phyloP scores from a whole-genome alignment of 2,329 filamentous ascomycete genomes.

The Paraphaeosphaeria sporulosa region DNA sequence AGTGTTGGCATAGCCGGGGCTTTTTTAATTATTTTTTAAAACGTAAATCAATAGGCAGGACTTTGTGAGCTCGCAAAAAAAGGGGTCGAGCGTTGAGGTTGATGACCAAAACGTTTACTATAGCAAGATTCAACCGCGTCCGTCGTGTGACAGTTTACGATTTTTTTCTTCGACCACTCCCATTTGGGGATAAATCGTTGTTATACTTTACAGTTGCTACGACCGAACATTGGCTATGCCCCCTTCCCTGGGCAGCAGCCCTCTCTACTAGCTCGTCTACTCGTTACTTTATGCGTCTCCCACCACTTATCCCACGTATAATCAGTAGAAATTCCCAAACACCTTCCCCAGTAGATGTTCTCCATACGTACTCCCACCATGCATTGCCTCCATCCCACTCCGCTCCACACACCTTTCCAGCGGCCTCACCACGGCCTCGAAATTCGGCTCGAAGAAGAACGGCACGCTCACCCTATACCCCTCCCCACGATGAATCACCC shows the following conservation, averaged over 20 bases:
- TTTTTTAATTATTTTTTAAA: not conserved
- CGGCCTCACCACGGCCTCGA: slow-evolving; percentile 50
- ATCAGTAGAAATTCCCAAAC: slow-evolving; percentile 50
- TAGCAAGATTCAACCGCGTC: not conserved
- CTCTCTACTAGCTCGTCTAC: not conserved
- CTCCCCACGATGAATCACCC: slow-evolving; percentile 53
- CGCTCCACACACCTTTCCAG: slow-evolving; percentile 47
- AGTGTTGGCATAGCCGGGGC: not conserved
- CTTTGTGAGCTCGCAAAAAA: not conserved
- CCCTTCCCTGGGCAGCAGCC: no score
- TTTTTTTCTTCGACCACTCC: no score
- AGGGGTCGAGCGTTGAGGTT: not conserved
- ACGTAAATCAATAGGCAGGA: not conserved
- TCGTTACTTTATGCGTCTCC: not conserved
- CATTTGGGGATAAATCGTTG: no score
- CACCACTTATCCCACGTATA: not conserved
- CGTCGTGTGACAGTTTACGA: not conserved
- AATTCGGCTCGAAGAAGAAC: slow-evolving; percentile 60
- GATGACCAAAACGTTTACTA: not conserved
- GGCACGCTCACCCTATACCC: slow-evolving; percentile 54
- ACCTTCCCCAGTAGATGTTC: slow-evolving; percentile 54
- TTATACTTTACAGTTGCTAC: no score
- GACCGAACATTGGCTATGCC: no score
- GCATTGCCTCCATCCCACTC: slow-evolving; percentile 40
- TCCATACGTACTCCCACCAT: slow-evolving; percentile 49